Percentiles rank a stretch among this genome's conserved stretches.
These are phyloP conservation scores for Neonectria neomacrospora DNA, from an alignment of 2,329 filamentous ascomycete genomes.

Conservation along the genomic window DNA sequence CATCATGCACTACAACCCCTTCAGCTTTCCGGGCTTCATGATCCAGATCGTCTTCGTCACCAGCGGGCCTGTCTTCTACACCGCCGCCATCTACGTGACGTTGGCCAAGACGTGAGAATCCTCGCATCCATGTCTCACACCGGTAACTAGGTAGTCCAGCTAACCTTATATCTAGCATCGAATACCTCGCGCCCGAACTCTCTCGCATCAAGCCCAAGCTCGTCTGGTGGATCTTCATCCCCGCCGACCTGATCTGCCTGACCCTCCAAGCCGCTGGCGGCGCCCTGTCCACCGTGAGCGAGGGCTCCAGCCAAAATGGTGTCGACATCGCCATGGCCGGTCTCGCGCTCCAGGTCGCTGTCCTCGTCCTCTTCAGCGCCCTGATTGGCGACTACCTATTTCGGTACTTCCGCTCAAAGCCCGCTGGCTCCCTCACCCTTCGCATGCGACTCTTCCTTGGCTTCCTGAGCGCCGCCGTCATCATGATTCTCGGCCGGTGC, in stretches of 20 bases:
- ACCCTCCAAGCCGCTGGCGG: slow-evolving; percentile 66
- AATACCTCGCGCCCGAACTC: slow-evolving; percentile 52
- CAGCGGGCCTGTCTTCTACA: slow-evolving; percentile 54
- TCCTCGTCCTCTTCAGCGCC: slow-evolving; percentile 63
- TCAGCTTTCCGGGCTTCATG: slow-evolving; percentile 67
- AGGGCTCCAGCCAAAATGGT: slow-evolving; percentile 57
- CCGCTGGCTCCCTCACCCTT: slow-evolving; percentile 29
- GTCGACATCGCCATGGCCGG: slow-evolving; percentile 58
- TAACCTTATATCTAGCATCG: slow-evolving; percentile 45
- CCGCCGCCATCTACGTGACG: slow-evolving; percentile 73
- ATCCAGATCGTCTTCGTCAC: slow-evolving; percentile 67
- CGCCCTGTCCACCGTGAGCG: slow-evolving; percentile 58
- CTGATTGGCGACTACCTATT: slow-evolving; percentile 61
- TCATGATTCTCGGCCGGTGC: slow-evolving; percentile 70
- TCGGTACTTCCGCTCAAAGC: slow-evolving; percentile 48
- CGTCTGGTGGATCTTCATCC: slow-evolving; percentile 60
- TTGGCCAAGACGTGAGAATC: slow-evolving; percentile 54
- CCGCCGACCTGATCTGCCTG: slow-evolving; percentile 65
- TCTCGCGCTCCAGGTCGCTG: slow-evolving; percentile 67
- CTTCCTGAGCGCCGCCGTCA: slow-evolving; percentile 63
- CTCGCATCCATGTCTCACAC: accelerated
- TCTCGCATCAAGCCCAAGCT: slow-evolving; percentile 55
- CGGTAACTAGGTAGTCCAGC: slow-evolving; percentile 5
- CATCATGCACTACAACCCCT: slow-evolving; percentile 66
- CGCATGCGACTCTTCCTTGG: slow-evolving; percentile 58